phyloP scores from a whole-genome alignment of 2,329 filamentous ascomycete genomes.

The Boeremia lycopersici region DNA sequence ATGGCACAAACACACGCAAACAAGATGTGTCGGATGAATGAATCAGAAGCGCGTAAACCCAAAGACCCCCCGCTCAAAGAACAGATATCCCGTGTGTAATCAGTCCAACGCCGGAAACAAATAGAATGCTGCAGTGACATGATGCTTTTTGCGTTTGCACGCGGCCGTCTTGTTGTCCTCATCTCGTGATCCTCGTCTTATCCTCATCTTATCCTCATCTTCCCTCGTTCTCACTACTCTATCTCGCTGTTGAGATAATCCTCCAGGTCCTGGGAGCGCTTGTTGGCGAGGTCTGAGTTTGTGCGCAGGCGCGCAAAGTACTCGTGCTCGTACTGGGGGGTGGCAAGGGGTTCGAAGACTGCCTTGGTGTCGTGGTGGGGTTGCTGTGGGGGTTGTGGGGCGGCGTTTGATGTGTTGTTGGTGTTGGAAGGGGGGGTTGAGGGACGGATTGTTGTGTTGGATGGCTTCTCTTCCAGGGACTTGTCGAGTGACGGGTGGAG shows the following conservation, averaged over 20 bases:
- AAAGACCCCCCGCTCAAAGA: too few relatives aligned
- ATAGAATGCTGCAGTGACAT: conserved; percentile 2
- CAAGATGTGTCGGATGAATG: too few relatives aligned
- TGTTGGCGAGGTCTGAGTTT: conserved; percentile 7
- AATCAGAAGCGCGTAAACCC: too few relatives aligned
- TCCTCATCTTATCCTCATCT: too few relatives aligned
- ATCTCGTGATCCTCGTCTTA: conserved; percentile 1
- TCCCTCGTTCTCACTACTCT: background rate
- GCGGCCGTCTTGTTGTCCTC: conserved; percentile 3
- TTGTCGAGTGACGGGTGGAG: conserved; percentile 19
- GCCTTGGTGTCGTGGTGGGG: conserved; percentile 13
- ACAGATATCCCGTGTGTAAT: too few relatives aligned
- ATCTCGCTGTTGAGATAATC: conserved; percentile 15
- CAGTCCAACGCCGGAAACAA: conserved; percentile 6
- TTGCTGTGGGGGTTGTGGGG: background rate
- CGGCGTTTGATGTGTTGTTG: background rate
- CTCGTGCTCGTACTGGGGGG: conserved; percentile 16
- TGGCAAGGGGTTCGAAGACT: conserved; percentile 10
- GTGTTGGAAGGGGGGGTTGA: conserved; percentile 26
- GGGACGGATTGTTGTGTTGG: conserved; percentile 41
- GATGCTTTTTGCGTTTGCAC: conserved; percentile 17
- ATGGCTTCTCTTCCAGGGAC: conserved; percentile 37
- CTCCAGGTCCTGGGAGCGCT: conserved; percentile 7
- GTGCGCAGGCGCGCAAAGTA: conserved; percentile 11
- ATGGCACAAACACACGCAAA: too few relatives aligned